Base-by-base conservation (phyloP, 768 basidiomycete genomes). In the Boletus sp. region DNA sequence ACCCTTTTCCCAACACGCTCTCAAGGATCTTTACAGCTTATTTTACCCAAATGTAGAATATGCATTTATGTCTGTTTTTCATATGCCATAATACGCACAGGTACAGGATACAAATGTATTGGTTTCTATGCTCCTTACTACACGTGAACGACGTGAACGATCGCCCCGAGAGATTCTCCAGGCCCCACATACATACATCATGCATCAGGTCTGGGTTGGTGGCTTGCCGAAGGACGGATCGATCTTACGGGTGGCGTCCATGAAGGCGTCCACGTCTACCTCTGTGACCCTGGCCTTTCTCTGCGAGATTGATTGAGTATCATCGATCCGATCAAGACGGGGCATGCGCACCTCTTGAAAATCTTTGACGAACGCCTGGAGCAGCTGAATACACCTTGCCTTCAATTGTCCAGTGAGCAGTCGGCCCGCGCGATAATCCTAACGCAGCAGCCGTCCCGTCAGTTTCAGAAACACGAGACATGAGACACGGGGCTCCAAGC, bases 351-450 rank as follows among this genome's bases (percentile, higher is more conserved):
- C 88, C 67, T 82, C 89, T 76, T 98, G 97, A 79, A 98, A 98
- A 2, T 80, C 81, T 47, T 80, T 82, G 33, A 98, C 90, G 54
- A 97, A 91, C 20, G 80, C 76, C 70, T 97, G 94, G 12, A 99
- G 70, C 49, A 87, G 62, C 52, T 84, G 80, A 57, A 98, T 98
- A 67, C 93, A 96, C 70, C 78, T 84, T 12, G 85, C 86, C 76
- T 99, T 99, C 64, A 99, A 76, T 70, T 98, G 87, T 6, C 93
- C 93, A 0, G 95, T 97, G 50, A 97, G 79, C 52, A 99, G 70
- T 37, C 79, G 82, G 0, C 97, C 97, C 17, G 90, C 82, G 18
- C 94, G 88, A 73, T 99, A 99, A 50, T 96, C 94, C 94, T 98
- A 61, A 59, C 48, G 62, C 17, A 39, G 20, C 45, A 15, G 11